phyloP scores from a whole-genome alignment of 2,329 filamentous ascomycete genomes.

The Didymellaceae sp. region DNA sequence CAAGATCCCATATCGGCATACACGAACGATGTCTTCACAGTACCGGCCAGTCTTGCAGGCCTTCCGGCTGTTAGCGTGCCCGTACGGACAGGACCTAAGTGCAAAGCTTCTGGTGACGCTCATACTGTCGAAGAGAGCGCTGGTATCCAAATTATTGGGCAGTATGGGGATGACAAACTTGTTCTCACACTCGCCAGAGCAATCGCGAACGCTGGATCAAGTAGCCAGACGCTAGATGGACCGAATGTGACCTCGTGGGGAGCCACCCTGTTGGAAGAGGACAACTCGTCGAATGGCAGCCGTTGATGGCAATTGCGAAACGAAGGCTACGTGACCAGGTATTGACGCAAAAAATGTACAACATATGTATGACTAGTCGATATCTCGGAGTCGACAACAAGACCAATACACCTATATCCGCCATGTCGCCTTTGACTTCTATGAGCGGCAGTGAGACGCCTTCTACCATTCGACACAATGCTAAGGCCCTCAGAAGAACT shows the following conservation, averaged over 20 bases:
- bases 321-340: neutral
- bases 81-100: constrained; percentile 51
- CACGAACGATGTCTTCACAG: constrained; percentile 94
- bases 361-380: neutral
- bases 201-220: constrained; percentile 19
- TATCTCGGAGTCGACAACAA: neutral
- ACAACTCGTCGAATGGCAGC: neutral
- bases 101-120: constrained; percentile 25
- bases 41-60: constrained; percentile 90
- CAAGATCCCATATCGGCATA: constrained; percentile 74
- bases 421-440: neutral
- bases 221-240: constrained; percentile 5
- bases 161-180: constrained; percentile 76
- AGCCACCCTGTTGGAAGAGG: neutral
- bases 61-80: constrained; percentile 89
- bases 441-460: no score
- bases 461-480: no score
- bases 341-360: neutral
- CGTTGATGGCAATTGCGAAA: neutral
- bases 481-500: no score
- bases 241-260: constrained; percentile 25
- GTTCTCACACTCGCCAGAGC: constrained; percentile 64
- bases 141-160: constrained; percentile 80
- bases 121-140: constrained; percentile 47
- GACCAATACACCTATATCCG: neutral